These are phyloP conservation scores for Flaveria trinervia DNA, from an alignment of 129 eudicot species.

Conservation along the genomic window DNA sequence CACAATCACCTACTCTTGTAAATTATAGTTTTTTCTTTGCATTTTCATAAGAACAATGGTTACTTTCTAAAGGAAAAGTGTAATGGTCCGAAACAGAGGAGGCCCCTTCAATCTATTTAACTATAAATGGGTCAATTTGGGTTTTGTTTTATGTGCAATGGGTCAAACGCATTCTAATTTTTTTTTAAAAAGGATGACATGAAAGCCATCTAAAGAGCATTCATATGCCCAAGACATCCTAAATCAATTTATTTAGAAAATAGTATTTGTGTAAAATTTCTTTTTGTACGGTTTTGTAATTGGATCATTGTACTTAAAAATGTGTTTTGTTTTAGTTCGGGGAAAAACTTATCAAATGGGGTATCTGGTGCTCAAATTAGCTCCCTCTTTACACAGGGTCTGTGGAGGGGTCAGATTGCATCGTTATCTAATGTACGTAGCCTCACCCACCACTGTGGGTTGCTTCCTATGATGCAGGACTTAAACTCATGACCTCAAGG, in stretches of 20 bases:
- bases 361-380: too few relatives aligned
- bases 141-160: neutral
- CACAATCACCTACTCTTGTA: constrained; percentile 8
- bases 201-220: neutral
- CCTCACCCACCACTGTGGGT: too few relatives aligned
- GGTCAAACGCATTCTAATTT: neutral
- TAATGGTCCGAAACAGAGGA: neutral
- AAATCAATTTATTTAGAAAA: neutral
- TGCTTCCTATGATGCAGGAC: too few relatives aligned
- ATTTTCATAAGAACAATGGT: neutral
- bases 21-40: neutral
- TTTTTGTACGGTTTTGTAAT: neutral
- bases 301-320: neutral
- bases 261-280: neutral
- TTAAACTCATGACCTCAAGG: too few relatives aligned
- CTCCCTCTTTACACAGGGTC: too few relatives aligned
- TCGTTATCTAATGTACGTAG: too few relatives aligned
- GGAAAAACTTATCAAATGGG: too few relatives aligned
- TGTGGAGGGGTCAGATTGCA: too few relatives aligned
- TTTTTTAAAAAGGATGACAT: neutral
- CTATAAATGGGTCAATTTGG: neutral
- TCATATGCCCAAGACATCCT: neutral
- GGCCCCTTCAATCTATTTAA: neutral
- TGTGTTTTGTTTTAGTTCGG: neutral
- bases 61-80: neutral